Evolutionary conservation across 345 rosid genomes (phyloP), one percentile per base, ranked within the genome.

Genomic region (Mercurialis annua): DNA sequence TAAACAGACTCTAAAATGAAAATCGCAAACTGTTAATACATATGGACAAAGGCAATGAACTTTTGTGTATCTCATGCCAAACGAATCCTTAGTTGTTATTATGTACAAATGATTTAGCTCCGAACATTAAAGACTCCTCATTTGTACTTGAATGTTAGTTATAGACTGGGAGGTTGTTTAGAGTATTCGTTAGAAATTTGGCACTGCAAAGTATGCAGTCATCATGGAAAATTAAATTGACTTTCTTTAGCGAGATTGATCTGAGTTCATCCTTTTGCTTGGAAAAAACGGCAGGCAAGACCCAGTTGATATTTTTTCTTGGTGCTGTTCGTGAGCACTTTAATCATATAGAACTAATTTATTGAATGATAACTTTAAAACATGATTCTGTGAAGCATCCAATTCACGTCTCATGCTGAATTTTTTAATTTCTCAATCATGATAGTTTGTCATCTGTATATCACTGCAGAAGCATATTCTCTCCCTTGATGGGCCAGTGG

Each of bases 401-500:
- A 30, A 4, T 62, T 29, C 10, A 27, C 15, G 23, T 40, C 7
- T 43, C 18, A 36, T 27, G 9, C 21, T 62, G 21, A 12, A 31
- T 53, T 9, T n/a, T 73, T 24, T 34, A 29, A 16, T 46, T 46
- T 30, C 31, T 7, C 18, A n/a, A 47, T 56, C 21, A 11, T 52
- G 21, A n/a, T 2, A 5, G 5, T 52, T 8, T 60, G 59, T 6
- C 53, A 27, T 16, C 7, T 62, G 24, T 31, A 7, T 12, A 17
- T 62, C 70, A 65, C 66, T 82, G 81, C 86, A 94, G 99, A 91
- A 79, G 73, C 88, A 89, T 69, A 72, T 91, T 72, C 68, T 94
- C 47, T 91, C 96, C 61, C 86, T 94, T 76, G 85, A 86, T 50
- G 99, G 99, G 26, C 96, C 91, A 1, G 88, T 83, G 33, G 95